Percentiles rank a stretch among this genome's conserved stretches.
Conservation (phyloP, 257 asterid genomes). For the Nicotiana benthamiana region DNA sequence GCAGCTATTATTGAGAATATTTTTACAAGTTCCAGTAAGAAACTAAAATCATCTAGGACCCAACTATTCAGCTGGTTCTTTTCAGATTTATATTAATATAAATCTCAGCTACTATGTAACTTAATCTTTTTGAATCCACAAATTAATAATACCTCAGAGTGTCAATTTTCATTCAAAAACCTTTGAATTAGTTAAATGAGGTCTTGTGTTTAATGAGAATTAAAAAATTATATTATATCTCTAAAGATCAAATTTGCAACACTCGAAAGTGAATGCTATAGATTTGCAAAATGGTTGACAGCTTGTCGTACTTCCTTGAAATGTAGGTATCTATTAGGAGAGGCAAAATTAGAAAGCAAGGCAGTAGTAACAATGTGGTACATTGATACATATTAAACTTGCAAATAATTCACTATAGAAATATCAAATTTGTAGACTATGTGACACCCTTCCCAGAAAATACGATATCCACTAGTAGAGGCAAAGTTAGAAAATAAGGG, state of each 20-base stretch:
- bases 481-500: background rate
- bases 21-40: background rate
- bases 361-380: background rate
- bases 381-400: background rate
- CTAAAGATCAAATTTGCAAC: background rate
- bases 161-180: background rate
- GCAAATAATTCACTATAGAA: background rate
- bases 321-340: background rate
- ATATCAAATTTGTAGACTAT: background rate
- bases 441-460: background rate
- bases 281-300: background rate
- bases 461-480: background rate
- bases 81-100: background rate
- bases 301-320: background rate
- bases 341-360: background rate
- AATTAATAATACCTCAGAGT: background rate
- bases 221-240: background rate
- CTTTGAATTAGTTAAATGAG: too few relatives aligned
- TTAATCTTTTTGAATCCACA: background rate
- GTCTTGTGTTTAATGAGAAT: background rate
- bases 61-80: background rate
- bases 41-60: background rate
- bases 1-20: background rate
- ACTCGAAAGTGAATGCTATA: background rate
- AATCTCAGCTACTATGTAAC: background rate